Conservation (phyloP, 352 stramenopile species). For the Phytophthora uliginosa region DNA sequence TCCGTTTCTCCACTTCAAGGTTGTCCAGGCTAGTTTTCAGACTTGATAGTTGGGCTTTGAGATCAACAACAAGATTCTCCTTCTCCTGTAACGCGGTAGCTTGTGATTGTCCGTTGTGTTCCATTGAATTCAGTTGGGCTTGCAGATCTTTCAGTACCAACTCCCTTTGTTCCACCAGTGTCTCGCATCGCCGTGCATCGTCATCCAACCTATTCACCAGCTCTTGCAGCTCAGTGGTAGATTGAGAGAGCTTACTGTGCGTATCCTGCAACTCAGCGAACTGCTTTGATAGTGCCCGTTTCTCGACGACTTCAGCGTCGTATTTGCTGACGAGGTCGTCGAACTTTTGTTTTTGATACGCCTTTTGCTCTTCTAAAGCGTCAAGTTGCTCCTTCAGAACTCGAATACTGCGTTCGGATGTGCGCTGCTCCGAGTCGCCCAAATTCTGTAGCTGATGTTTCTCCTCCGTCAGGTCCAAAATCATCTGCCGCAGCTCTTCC, state of each 20-base stretch:
- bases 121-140: slow-evolving; percentile 15
- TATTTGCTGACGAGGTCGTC: slow-evolving; percentile 27
- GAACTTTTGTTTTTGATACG: slow-evolving; percentile 38
- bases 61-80: slow-evolving; percentile 5
- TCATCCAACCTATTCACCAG: slow-evolving; percentile 27
- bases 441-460: slow-evolving; percentile 62
- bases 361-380: slow-evolving; percentile 40
- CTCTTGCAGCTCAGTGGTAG: slow-evolving; percentile 17
- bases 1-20: slow-evolving; percentile 28
- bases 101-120: slow-evolving; percentile 11
- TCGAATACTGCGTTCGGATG: slow-evolving; percentile 35
- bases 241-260: slow-evolving; percentile 23
- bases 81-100: slow-evolving; percentile 24
- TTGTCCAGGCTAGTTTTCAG: slow-evolving; percentile 12
- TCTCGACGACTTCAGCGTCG: slow-evolving; percentile 29
- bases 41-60: slow-evolving; percentile 10
- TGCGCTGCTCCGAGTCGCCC: slow-evolving; percentile 48
- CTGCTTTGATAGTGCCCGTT: slow-evolving; percentile 20
- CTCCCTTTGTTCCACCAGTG: slow-evolving; percentile 18
- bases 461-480: slow-evolving; percentile 58
- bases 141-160: slow-evolving; percentile 17
- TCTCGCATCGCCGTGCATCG: slow-evolving; percentile 12
- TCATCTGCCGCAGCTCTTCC: slow-evolving; percentile 58
- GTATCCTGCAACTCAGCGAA: slow-evolving; percentile 19
- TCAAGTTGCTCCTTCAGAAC: slow-evolving; percentile 49